Evolutionary conservation across 805 yeast species (phyloP).

Genomic region (Barnettozyma populi): DNA sequence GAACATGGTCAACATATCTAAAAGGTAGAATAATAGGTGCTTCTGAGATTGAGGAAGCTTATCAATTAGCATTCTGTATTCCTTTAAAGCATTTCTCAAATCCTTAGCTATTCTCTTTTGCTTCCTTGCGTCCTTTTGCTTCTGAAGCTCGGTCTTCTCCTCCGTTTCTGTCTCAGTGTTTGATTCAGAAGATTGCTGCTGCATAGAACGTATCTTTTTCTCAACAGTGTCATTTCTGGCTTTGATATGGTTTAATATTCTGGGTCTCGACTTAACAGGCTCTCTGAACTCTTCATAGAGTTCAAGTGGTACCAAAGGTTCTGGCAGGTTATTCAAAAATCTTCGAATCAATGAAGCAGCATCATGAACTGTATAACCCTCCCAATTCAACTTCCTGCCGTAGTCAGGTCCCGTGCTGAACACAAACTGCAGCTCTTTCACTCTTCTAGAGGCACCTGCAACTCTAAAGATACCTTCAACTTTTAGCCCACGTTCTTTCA

Average conservation of each 20-base stretch:
- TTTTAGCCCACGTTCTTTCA: conserved; percentile 71
- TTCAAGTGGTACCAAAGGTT: conserved; percentile 80
- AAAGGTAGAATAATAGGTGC: conserved; percentile 77
- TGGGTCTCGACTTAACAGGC: conserved; percentile 61
- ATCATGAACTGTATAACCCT: conserved; percentile 92
- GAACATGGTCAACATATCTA: conserved; percentile 83
- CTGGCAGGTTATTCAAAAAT: conserved; percentile 81
- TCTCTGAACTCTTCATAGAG: conserved; percentile 73
- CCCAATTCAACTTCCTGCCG: conserved; percentile 84
- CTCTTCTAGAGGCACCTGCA: conserved; percentile 85
- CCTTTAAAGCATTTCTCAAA: conserved; percentile 61
- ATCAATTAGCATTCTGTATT: conserved; percentile 64
- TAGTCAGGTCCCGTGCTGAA: conserved; percentile 87
- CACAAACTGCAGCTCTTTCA: conserved; percentile 75
- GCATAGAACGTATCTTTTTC: conserved; percentile 30
- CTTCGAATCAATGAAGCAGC: conserved; percentile 89
- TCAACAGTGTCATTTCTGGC: conserved; percentile 43
- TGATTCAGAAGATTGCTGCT: conserved; percentile 6
- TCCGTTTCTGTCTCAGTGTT: conserved; percentile 9
- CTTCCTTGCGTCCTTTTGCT: conserved; percentile 33
- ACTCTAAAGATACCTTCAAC: conserved; percentile 92
- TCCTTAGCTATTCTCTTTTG: conserved; percentile 55
- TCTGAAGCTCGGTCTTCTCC: conserved; percentile 27
- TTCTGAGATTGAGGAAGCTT: conserved; percentile 70
- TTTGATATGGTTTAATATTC: conserved; percentile 61